These are phyloP conservation scores for Cynanchum wilfordii DNA, from an alignment of 257 asterid species.

Conservation along the genomic window DNA sequence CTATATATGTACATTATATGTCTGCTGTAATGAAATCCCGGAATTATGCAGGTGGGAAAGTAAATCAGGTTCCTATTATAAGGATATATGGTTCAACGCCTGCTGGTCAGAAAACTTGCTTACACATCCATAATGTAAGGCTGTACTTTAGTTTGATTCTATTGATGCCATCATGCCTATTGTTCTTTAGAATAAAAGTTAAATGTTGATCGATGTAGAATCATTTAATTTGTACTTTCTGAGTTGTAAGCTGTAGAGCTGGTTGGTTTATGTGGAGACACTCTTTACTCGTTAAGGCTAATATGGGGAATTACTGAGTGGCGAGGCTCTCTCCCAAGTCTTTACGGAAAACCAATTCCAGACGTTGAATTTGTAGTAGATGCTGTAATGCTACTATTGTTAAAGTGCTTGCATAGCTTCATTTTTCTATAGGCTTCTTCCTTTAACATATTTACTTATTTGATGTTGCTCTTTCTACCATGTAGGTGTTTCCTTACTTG, in stretches of 20 bases:
- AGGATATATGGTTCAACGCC: constrained; percentile 88
- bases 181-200: neutral
- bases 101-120: constrained; percentile 89
- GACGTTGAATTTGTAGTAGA: neutral
- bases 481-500: constrained; percentile 84
- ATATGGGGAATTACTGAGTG: neutral
- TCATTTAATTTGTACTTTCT: neutral
- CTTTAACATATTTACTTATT: neutral
- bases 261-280: neutral
- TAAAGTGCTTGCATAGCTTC: neutral
- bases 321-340: neutral
- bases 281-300: neutral
- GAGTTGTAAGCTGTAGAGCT: neutral
- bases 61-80: constrained; percentile 84
- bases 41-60: constrained; percentile 69
- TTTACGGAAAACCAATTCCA: neutral
- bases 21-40: constrained; percentile 1
- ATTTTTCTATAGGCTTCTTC: neutral
- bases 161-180: neutral
- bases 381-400: neutral
- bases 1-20: neutral
- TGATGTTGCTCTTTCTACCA: constrained; percentile 7
- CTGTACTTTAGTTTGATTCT: constrained; percentile 9
- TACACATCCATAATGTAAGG: constrained; percentile 85
- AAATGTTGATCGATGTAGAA: neutral